Conservation (phyloP, 2,329 filamentous ascomycete genomes). For the Lecanicillium sp. region DNA sequence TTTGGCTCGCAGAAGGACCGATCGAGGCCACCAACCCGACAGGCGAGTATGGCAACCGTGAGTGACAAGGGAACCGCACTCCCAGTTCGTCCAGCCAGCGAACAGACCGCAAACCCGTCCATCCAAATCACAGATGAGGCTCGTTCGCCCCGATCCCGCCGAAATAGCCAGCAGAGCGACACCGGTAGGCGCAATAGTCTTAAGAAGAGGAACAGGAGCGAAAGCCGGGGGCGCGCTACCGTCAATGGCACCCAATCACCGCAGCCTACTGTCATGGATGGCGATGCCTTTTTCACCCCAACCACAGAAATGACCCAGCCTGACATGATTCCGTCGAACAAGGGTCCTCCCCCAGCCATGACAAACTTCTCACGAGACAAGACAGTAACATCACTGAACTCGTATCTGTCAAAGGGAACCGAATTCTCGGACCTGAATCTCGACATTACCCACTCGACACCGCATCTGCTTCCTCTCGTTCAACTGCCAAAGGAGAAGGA, state of each 20-base stretch:
- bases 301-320: constrained; percentile 29
- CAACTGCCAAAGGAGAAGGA: constrained; percentile 48
- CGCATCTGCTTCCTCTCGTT: constrained; percentile 40
- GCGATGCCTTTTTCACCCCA: constrained; percentile 43
- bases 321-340: constrained; percentile 34
- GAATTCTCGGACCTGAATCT: constrained; percentile 30
- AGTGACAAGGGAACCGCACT: constrained; percentile 26
- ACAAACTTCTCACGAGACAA: constrained; percentile 35
- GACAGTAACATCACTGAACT: constrained; percentile 36
- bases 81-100: constrained; percentile 26
- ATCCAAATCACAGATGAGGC: constrained; percentile 70
- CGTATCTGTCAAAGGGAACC: constrained; percentile 32
- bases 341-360: constrained; percentile 28
- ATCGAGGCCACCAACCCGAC: constrained; percentile 33
- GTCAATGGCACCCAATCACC: constrained; percentile 32
- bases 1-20: constrained; percentile 54
- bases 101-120: constrained; percentile 49
- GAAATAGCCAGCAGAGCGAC: constrained; percentile 33
- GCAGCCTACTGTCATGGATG: constrained; percentile 36
- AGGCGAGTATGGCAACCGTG: constrained; percentile 24
- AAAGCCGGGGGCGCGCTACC: constrained; percentile 35
- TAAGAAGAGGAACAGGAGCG: constrained; percentile 43
- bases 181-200: constrained; percentile 46
- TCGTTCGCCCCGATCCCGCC: constrained; percentile 28
- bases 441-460: constrained; percentile 34